Base-by-base conservation (phyloP, 805 yeast genomes). In the Priceomyces melissophilus region DNA sequence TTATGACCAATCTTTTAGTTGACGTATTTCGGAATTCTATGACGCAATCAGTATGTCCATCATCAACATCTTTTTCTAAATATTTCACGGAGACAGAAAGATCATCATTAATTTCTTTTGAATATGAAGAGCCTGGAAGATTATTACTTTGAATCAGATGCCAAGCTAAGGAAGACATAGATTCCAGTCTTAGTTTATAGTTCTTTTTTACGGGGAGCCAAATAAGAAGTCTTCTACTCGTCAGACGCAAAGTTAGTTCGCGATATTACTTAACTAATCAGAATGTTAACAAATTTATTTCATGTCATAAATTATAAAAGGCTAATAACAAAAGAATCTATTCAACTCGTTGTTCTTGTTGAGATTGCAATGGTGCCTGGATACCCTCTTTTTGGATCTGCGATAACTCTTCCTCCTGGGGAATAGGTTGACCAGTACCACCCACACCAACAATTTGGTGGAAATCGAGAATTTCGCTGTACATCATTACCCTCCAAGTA, bases 401-500 rank as follows among this genome's bases (percentile, higher is more conserved):
- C 16, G 55, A 50, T 41, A 45, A 31, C 30, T 55, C 60, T 16
- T 58, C 50, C 37, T 56, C 60, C 33, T 46, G 44, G 31, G 46
- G 44, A 25, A 37, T 14, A n/a, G 40, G 16, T 29, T 34, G 38
- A 12, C 45, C 48, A 20, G 52, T 41, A 12, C 47, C 46, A 17
- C 47, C 49, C n/a, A 47, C 53, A 20, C 72, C 84, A 32, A 82
- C 90, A 44, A 86, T 87, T 62, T 89, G 95, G 65, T 91, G 98
- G 77, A 89, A 91, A 61, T 91, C 97, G 51, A 93, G 73, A 47
- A 91, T 93, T 67, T 91, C 99, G 39, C 95, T 84, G 67, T 93
- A 93, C 96, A 93, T 91, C 98, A 93, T 91, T 13, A 89, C 96
- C 69, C 96, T 82, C 99, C 99, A 91, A 10, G 96, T 88, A 57